phyloP scores from a whole-genome alignment of 208 protist species.

The Leishmania martiniquensis region DNA sequence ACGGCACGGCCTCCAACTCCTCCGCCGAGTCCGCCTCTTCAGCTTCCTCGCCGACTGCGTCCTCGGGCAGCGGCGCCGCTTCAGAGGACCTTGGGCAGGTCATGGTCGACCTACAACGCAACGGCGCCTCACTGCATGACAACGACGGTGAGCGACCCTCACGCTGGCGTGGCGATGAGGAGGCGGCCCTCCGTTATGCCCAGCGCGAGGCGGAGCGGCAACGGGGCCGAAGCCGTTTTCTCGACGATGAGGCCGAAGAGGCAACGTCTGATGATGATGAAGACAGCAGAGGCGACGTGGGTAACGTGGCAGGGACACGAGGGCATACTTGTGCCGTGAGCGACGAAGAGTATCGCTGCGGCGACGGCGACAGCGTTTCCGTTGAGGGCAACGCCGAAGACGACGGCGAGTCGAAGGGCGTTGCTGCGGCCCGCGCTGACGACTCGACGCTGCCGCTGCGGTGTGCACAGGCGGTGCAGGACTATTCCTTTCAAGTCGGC shows the following conservation, averaged over 20 bases:
- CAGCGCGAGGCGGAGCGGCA: slow-evolving; percentile 36
- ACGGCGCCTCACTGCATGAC: slow-evolving; percentile 42
- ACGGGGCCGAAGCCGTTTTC: slow-evolving; percentile 52
- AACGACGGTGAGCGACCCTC: slow-evolving; percentile 58
- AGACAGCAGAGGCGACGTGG: slow-evolving; percentile 11
- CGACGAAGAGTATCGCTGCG: slow-evolving; percentile 34
- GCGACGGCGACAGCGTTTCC: slow-evolving; percentile 19
- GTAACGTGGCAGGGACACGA: background rate
- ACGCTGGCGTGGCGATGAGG: slow-evolving; percentile 58
- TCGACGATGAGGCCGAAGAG: slow-evolving; percentile 87
- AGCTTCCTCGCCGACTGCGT: slow-evolving; percentile 37
- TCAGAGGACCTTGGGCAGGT: slow-evolving; percentile 66
- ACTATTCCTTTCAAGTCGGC: slow-evolving; percentile 86
- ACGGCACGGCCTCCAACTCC: slow-evolving; percentile 15
- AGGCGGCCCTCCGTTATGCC: slow-evolving; percentile 36
- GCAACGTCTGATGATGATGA: slow-evolving; percentile 41
- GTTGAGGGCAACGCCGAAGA: slow-evolving; percentile 16
- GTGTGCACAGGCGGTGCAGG: slow-evolving; percentile 15
- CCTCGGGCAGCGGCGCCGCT: slow-evolving; percentile 42
- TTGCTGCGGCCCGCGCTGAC: background rate
- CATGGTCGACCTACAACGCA: slow-evolving; percentile 60
- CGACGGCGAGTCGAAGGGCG: slow-evolving; percentile 2
- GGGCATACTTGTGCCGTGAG: background rate
- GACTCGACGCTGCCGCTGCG: background rate
- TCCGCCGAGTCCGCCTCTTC: slow-evolving; percentile 30